Conservation (phyloP, 805 yeast genomes). For the Ogataea dorogensis region DNA sequence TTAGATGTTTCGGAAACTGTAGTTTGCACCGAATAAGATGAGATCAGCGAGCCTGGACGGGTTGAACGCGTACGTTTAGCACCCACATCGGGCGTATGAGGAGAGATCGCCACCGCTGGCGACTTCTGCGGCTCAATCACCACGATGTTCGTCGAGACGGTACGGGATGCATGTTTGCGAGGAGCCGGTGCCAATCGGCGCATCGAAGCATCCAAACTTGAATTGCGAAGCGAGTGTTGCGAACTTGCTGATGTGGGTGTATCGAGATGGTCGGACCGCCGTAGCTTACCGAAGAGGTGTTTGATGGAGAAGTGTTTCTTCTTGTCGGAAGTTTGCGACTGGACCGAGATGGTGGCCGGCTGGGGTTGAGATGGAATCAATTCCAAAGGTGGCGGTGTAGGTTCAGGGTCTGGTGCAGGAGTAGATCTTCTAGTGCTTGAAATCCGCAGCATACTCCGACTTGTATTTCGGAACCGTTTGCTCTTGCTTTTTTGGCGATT, state of each 20-base stretch:
- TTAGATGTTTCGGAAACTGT: conserved; percentile 53
- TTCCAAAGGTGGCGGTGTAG: background rate
- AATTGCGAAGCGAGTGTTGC: background rate
- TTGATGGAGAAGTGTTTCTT: conserved; percentile 13
- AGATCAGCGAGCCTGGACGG: conserved; percentile 52
- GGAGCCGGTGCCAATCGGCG: background rate
- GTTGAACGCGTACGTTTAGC: conserved; percentile 24
- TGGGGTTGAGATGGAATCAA: conserved; percentile 1
- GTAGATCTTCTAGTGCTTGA: conserved; percentile 23
- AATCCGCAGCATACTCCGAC: conserved; percentile 33
- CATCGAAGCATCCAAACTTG: background rate
- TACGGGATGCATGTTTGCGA: background rate
- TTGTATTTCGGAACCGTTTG: conserved; percentile 26
- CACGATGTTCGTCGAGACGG: conserved; percentile 16
- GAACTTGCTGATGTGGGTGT: conserved; percentile 1
- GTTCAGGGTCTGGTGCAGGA: conserved; percentile 1
- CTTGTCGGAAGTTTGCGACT: conserved; percentile 2
- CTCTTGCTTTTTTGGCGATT: conserved; percentile 40
- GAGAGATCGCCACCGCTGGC: conserved; percentile 9
- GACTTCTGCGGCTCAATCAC: conserved; percentile 21
- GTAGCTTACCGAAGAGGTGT: conserved; percentile 13
- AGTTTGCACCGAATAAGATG: conserved; percentile 49
- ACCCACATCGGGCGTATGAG: conserved; percentile 15
- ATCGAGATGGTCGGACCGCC: conserved; percentile 9
- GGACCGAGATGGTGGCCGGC: background rate